Evolutionary conservation across 768 basidiomycete genomes (phyloP), one percentile per base, ranked within the genome.

Genomic region (Glaciozyma antarctica): DNA sequence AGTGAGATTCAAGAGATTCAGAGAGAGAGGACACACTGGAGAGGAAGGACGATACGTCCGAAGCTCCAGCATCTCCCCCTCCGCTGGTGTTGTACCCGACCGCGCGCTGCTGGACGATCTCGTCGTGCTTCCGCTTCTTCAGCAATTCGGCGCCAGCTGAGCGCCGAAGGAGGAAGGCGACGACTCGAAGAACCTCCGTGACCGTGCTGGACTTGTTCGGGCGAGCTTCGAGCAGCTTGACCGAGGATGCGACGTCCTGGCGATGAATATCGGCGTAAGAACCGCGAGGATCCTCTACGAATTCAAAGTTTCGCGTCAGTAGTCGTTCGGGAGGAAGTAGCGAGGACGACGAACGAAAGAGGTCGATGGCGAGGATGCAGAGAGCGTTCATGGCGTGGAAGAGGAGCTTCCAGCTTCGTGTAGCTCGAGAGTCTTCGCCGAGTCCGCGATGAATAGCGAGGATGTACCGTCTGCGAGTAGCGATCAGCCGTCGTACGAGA

Each of bases 381-480:
- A 68, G 5, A 10, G 66, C 66, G 56, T 68, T 71, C 32, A 67
- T 53, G 22, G 59, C 57, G 62, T 67, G 58, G 53, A 51, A 63
- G 10, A 43, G 24, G 24, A 65, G 55, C 16, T 28, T 28, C 58
- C 59, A 60, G 51, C 52, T 10, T 24, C 51, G 49, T 1, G 32
- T 21, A 8, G 52, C 51, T 19, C 51, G 61, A 21, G 26, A 43
- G 54, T 61, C 52, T 24, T 53, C 61, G 12, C 51, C 51, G 13
- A 61, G 24, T 24, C 61, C 61, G 19, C 49, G 49, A 16, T 53
- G 52, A 19, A 61, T 61, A 13, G 61, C 32, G 22, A 61, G 51
- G 7, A 52, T 61, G 28, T 44, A 53, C 5, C 52, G 61, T 10
- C 61, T 61, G 17, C 30, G 15, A 24, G 24, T 12, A 24, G 2